These are phyloP conservation scores for Rhodotorula sphaerocarpa DNA, from an alignment of 768 basidiomycete genomes.

Conservation along the genomic window DNA sequence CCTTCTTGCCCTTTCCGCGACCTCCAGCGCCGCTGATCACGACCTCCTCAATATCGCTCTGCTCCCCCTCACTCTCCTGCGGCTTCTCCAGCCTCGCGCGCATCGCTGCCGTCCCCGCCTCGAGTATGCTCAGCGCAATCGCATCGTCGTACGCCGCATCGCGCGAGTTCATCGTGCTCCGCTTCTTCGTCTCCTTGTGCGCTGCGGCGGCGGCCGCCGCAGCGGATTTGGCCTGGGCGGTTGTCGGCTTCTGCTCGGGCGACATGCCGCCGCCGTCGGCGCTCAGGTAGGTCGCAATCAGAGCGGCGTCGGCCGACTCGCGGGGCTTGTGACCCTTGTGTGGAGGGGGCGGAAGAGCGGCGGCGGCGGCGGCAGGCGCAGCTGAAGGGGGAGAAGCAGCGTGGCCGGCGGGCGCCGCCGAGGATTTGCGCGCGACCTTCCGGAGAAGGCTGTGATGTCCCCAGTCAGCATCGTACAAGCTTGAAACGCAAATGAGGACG, in stretches of 20 bases:
- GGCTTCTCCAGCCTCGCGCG: constrained; percentile 26
- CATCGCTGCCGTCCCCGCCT: constrained; percentile 34
- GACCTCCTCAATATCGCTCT: constrained; percentile 6
- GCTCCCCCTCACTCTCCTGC: constrained; percentile 8
- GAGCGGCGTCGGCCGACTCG: constrained; percentile 32
- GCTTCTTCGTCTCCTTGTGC: constrained; percentile 51
- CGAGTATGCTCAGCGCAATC: constrained; percentile 39
- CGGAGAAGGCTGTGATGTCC: constrained; percentile 38
- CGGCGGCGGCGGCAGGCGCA: constrained; percentile 61
- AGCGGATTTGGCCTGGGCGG: background rate
- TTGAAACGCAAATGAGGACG: background rate
- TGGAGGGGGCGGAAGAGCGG: constrained; percentile 36
- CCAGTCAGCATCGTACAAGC: background rate
- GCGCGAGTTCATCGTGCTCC: constrained; percentile 96
- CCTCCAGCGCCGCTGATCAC: background rate
- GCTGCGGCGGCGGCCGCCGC: background rate
- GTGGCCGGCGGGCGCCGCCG: constrained; percentile 33
- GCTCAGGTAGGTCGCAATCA: constrained; percentile 16
- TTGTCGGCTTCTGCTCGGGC: background rate
- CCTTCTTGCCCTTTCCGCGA: constrained; percentile 1
- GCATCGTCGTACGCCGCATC: constrained; percentile 85
- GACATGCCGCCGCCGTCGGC: background rate
- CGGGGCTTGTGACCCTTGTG: constrained; percentile 8
- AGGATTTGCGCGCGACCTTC: constrained; percentile 57
- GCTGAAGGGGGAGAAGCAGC: constrained; percentile 51